Percentiles rank a stretch among this genome's conserved stretches.
phyloP scores from a whole-genome alignment of 106 monocot species.

The Dioscorea alata region DNA sequence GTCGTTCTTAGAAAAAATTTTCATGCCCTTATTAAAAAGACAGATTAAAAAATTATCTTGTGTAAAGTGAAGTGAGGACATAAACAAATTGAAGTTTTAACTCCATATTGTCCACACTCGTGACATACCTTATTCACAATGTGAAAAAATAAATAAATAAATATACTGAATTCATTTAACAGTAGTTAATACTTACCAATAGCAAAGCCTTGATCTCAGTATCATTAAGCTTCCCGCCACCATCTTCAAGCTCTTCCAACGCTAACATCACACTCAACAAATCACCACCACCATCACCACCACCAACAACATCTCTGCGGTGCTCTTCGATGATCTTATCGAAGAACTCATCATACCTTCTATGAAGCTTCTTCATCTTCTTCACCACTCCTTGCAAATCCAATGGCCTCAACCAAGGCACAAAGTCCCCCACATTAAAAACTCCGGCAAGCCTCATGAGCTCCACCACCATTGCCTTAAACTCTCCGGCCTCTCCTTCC shows the following conservation, averaged over 20 bases:
- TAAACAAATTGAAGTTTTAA: too few relatives aligned
- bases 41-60: too few relatives aligned
- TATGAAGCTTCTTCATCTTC: slow-evolving; percentile 44
- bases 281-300: slow-evolving; percentile 2
- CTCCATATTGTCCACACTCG: too few relatives aligned
- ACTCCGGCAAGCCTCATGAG: slow-evolving; percentile 48
- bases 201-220: slow-evolving; percentile 63
- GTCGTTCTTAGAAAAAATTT: too few relatives aligned
- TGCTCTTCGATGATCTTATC: slow-evolving; percentile 29
- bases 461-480: slow-evolving; percentile 49
- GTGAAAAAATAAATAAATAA: background rate
- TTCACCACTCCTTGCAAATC: slow-evolving; percentile 40
- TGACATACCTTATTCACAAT: too few relatives aligned
- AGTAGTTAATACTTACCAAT: slow-evolving; percentile 18
- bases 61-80: too few relatives aligned
- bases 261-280: slow-evolving; percentile 32
- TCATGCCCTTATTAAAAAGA: too few relatives aligned
- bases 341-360: slow-evolving; percentile 27
- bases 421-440: slow-evolving; percentile 42
- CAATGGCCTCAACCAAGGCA: slow-evolving; percentile 34
- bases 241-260: slow-evolving; percentile 13
- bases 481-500: slow-evolving; percentile 32
- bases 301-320: background rate
- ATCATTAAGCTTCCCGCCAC: slow-evolving; percentile 29
- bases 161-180: background rate